phyloP scores from a whole-genome alignment of 495 filamentous ascomycete species.

The Pseudomonodictys pantanalensis region DNA sequence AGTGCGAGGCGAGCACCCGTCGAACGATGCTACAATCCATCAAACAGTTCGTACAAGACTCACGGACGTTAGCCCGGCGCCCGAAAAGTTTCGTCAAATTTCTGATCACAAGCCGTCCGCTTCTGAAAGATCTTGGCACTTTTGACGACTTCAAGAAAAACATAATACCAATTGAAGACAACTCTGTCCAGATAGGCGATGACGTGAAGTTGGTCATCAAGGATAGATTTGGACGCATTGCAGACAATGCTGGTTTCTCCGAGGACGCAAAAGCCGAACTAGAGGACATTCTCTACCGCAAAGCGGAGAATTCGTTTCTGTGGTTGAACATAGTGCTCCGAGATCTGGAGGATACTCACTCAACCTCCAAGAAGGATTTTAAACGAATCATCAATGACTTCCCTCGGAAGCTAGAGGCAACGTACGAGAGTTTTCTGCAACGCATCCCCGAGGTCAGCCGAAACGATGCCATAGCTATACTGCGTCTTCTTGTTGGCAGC shows the following conservation, averaged over 20 bases:
- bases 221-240: constrained; percentile 8
- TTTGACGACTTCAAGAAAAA: neutral
- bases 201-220: constrained; percentile 21
- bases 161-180: constrained; percentile 13
- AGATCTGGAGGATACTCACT: neutral
- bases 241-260: neutral
- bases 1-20: constrained; percentile 22
- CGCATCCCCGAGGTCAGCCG: constrained; percentile 1
- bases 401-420: constrained; percentile 12
- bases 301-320: constrained; percentile 17
- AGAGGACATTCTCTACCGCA: constrained; percentile 13
- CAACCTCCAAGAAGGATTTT: constrained; percentile 4
- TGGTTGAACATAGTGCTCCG: constrained; percentile 23
- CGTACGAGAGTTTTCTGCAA: constrained; percentile 8
- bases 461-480: constrained; percentile 7
- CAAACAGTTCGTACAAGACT: constrained; percentile 9
- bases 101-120: constrained; percentile 24
- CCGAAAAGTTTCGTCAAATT: constrained; percentile 23
- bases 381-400: constrained; percentile 12
- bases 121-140: neutral
- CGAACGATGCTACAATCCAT: constrained; percentile 2
- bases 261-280: constrained; percentile 1
- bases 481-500: constrained; percentile 17
- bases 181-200: constrained; percentile 2
- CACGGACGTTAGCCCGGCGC: neutral